Base-by-base conservation (phyloP, 1,284 basidiomycete genomes). In the Chalciporus piperatoides region DNA sequence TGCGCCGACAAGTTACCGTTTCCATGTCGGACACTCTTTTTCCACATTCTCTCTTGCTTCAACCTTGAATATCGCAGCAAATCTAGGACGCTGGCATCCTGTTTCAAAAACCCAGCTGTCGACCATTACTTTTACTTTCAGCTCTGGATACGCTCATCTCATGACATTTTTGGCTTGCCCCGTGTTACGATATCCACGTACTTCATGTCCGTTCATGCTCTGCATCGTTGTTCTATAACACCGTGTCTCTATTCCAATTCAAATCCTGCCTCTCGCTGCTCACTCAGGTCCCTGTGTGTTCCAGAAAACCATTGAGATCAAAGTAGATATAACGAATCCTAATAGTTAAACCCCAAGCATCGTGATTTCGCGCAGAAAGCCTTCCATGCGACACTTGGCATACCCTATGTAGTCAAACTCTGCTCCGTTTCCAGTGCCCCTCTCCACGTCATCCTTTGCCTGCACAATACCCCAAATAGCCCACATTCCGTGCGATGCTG, bases 401-500 rank as follows among this genome's bases (percentile, higher is more conserved):
- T 91, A 91, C 12, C 73, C 77, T 53, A 91, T 68, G 65, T 92
- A 91, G 67, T 92, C 84, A 63, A 92, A 92, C 58, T 90, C 90
- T 11, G 78, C 77, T 54, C 81, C 74, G 30, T 65, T 64, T 19
- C 78, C 74, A 30, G 64, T 74, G 37, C 77, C 69, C n/a, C 69
- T 77, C 59, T 84, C 80, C 11, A 95, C 62, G 60, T 89, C 82
- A 60, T 94, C 92, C 57, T 83, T 82, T 2, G 90, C 92, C 67
- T 95, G 92, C 9, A 97, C 82, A 52, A 97, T 75, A 3, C 90
- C 92, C 94, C 94, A 97, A 28, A 97, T 72, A 7, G 86, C 81
- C 92, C 94, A 97, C 79, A 89, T 85, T 6, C 81, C 90, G 60
- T 93, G 90, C 23, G 86, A 87, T 4, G 90, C 86, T 12, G 93